These are phyloP conservation scores for Lactarius vividus DNA, from an alignment of 768 basidiomycete genomes.

Conservation along the genomic window DNA sequence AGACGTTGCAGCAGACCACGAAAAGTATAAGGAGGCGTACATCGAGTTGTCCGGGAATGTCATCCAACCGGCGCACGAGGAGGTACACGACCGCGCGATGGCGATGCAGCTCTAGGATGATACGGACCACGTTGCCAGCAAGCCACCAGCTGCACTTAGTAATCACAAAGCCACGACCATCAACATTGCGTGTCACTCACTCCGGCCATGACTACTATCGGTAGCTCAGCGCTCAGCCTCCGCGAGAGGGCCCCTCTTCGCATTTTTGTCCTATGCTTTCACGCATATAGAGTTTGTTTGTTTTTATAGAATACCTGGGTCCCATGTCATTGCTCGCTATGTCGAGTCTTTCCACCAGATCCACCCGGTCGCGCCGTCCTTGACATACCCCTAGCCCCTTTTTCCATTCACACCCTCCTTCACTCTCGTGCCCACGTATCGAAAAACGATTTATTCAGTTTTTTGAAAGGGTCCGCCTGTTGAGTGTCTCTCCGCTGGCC, in stretches of 20 bases:
- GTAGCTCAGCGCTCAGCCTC: no score
- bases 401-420: slow-evolving; percentile 86
- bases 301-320: slow-evolving; percentile 59
- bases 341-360: slow-evolving; percentile 94
- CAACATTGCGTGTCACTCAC: no score
- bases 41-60: slow-evolving; percentile 1
- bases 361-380: slow-evolving; percentile 91
- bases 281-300: no score
- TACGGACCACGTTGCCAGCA: no score
- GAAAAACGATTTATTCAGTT: slow-evolving; percentile 90
- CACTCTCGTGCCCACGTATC: slow-evolving; percentile 81
- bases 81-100: slow-evolving; percentile 3
- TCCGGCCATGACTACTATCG: no score
- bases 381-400: slow-evolving; percentile 82
- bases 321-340: slow-evolving; percentile 78
- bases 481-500: not conserved
- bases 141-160: no score
- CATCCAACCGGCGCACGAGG: not conserved
- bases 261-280: no score
- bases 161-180: no score
- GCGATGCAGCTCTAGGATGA: slow-evolving; percentile 5
- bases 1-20: not conserved
- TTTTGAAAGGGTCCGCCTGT: slow-evolving; percentile 69
- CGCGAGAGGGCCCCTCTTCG: no score
- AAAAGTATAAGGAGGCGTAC: slow-evolving; percentile 7